Evolutionary conservation across 768 basidiomycete genomes (phyloP), one percentile per base, ranked within the genome.

Genomic region (Russula lepida): DNA sequence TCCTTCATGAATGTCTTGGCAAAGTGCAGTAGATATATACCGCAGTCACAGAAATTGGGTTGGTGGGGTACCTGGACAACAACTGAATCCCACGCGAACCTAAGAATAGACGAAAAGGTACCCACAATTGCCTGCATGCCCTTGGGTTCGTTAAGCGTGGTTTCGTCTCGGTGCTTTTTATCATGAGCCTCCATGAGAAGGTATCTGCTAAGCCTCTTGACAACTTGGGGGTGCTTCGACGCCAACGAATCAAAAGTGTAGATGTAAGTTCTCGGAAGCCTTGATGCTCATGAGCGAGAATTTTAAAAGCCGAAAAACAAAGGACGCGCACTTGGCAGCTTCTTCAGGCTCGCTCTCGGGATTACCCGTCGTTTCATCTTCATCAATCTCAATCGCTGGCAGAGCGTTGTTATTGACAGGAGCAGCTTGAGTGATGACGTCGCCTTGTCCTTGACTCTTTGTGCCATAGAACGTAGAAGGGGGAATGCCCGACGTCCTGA

Each of bases 211-310:
- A 99, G 79, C 35, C 77, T 79, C 51, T 75, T 85, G 44, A 78
- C 71, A 5, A 84, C 92, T 33, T 82, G 78, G 0, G 78, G 77
- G 72, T 98, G 95, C n/a, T 76, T 74, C 15, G 76, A 75, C 5
- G 88, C 87, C 49, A 99, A 79, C 1, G 95, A 98, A 71, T 99
- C 97, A 57, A 99, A 81, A 0, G 86, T 92, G 70, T 94, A 85
- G 35, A 99, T 86, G 64, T 83, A 84, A 6, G 90, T 66, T 25
- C 41, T 58, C 21, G 44, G 53, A 30, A 85, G 59, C 90, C 92
- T 69, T 6, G 54, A 23, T 50, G 28, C 19, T 4, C 30, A 15
- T 56, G 27, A 52, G 56, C 8, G n/a, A 50, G 4, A 23, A n/a
- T 15, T 33, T 41, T 33, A 54, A 23, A 23, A 44, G 28, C 58